phyloP scores from a whole-genome alignment of 805 yeast species.

The Ogataea glucozyma region DNA sequence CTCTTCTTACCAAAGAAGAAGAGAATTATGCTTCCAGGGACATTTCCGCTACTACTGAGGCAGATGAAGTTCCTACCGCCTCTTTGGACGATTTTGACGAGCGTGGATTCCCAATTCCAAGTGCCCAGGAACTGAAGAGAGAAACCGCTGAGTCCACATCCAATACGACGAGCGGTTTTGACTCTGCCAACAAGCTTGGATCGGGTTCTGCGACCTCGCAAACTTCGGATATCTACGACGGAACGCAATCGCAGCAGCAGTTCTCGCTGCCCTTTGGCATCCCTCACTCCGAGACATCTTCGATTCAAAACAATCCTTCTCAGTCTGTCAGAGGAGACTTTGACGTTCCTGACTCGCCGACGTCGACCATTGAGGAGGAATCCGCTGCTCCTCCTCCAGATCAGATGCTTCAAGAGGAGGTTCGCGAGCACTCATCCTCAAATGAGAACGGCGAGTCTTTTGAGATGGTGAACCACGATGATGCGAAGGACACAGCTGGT shows the following conservation, averaged over 20 bases:
- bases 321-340: slow-evolving; percentile 82
- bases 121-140: slow-evolving; percentile 18
- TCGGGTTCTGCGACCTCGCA: slow-evolving; percentile 48
- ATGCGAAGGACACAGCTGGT: slow-evolving; percentile 24
- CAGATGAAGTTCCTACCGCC: slow-evolving; percentile 36
- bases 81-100: slow-evolving; percentile 35
- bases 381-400: slow-evolving; percentile 30
- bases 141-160: slow-evolving; percentile 25
- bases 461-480: slow-evolving; percentile 54
- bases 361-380: slow-evolving; percentile 36
- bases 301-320: slow-evolving; percentile 91
- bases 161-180: slow-evolving; percentile 24
- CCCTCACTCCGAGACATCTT: slow-evolving; percentile 82
- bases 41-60: no score
- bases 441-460: slow-evolving; percentile 46
- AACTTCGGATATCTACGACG: slow-evolving; percentile 44
- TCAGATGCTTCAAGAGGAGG: slow-evolving; percentile 26
- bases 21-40: not conserved
- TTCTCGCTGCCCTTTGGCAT: slow-evolving; percentile 47
- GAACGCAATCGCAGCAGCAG: slow-evolving; percentile 25
- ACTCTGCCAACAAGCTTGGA: slow-evolving; percentile 20
- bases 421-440: slow-evolving; percentile 17
- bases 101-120: slow-evolving; percentile 21
- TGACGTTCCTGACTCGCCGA: slow-evolving; percentile 43
- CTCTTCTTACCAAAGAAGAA: slow-evolving; percentile 18